phyloP scores from a whole-genome alignment of 2,329 filamentous ascomycete genomes.

The Calonectria hongkongensis region DNA sequence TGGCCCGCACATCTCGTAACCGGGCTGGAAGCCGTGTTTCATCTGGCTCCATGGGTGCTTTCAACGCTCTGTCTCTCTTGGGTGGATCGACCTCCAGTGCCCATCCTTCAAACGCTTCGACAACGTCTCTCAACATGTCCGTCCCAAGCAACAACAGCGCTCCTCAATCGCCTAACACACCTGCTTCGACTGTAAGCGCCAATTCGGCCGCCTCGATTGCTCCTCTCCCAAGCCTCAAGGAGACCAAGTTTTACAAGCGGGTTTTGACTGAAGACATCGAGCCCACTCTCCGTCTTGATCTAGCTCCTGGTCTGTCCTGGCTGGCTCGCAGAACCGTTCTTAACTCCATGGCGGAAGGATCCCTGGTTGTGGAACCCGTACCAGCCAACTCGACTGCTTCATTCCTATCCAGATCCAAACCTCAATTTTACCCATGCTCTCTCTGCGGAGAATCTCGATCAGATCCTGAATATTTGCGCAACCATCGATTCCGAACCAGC shows the following conservation, averaged over 20 bases:
- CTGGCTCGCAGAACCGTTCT: slow-evolving; percentile 90
- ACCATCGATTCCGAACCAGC: slow-evolving; percentile 91
- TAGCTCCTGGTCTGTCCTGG: slow-evolving; percentile 94
- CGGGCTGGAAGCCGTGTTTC: slow-evolving; percentile 79
- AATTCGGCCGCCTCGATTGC: slow-evolving; percentile 61
- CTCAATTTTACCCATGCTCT: slow-evolving; percentile 82
- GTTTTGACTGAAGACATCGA: slow-evolving; percentile 93
- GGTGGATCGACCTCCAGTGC: slow-evolving; percentile 68
- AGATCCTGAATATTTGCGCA: slow-evolving; percentile 82
- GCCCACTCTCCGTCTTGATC: slow-evolving; percentile 91
- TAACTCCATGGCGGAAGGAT: slow-evolving; percentile 88
- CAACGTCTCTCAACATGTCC: slow-evolving; percentile 73
- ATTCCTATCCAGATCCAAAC: slow-evolving; percentile 69
- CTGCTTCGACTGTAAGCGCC: slow-evolving; percentile 70
- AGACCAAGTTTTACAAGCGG: slow-evolving; percentile 96
- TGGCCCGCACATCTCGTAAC: slow-evolving; percentile 81
- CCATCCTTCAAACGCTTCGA: slow-evolving; percentile 75
- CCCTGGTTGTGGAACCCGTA: slow-evolving; percentile 91
- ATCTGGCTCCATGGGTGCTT: slow-evolving; percentile 79
- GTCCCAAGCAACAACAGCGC: slow-evolving; percentile 70
- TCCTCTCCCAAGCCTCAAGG: slow-evolving; percentile 81
- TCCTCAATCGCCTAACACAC: slow-evolving; percentile 76
- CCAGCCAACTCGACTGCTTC: slow-evolving; percentile 74
- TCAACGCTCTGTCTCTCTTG: slow-evolving; percentile 64
- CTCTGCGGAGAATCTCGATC: slow-evolving; percentile 90